phyloP scores from a whole-genome alignment of 2,329 filamentous ascomycete species.

The Niveomyces coronatus region DNA sequence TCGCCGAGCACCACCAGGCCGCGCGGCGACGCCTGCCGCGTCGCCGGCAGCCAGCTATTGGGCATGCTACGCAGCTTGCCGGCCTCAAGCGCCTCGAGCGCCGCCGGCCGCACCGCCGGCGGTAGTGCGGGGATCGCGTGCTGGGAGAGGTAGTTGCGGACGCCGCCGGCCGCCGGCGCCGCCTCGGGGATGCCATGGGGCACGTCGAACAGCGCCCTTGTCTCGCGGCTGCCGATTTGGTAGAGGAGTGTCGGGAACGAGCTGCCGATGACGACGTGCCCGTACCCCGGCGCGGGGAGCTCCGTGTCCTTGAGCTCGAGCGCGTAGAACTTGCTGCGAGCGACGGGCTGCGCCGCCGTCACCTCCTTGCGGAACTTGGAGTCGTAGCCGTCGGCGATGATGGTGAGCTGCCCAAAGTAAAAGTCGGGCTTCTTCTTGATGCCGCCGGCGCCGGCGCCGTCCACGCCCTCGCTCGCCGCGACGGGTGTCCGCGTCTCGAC shows the following conservation, averaged over 20 bases:
- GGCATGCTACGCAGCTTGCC: constrained; percentile 80
- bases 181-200: constrained; percentile 69
- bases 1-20: constrained; percentile 82
- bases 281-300: constrained; percentile 64
- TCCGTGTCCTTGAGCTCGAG: constrained; percentile 84
- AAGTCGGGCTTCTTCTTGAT: constrained; percentile 52
- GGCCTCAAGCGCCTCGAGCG: constrained; percentile 65
- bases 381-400: constrained; percentile 85
- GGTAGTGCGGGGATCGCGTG: constrained; percentile 73
- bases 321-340: constrained; percentile 84
- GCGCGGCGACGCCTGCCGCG: constrained; percentile 39
- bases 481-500: constrained; percentile 72
- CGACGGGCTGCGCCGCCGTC: constrained; percentile 53
- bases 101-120: constrained; percentile 57
- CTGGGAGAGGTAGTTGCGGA: constrained; percentile 74
- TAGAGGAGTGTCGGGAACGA: constrained; percentile 76
- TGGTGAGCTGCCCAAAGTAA: constrained; percentile 82
- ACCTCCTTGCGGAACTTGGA: constrained; percentile 84
- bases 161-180: constrained; percentile 63
- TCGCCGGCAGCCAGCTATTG: constrained; percentile 83
- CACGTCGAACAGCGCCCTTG: constrained; percentile 79
- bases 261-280: constrained; percentile 78
- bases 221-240: constrained; percentile 94
- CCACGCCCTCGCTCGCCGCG: too few relatives aligned
- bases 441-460: constrained; percentile 43